Evolutionary conservation across 2,329 filamentous ascomycete genomes (phyloP), one percentile per base, ranked within the genome.

Genomic region (Monosporascus cannonballus): DNA sequence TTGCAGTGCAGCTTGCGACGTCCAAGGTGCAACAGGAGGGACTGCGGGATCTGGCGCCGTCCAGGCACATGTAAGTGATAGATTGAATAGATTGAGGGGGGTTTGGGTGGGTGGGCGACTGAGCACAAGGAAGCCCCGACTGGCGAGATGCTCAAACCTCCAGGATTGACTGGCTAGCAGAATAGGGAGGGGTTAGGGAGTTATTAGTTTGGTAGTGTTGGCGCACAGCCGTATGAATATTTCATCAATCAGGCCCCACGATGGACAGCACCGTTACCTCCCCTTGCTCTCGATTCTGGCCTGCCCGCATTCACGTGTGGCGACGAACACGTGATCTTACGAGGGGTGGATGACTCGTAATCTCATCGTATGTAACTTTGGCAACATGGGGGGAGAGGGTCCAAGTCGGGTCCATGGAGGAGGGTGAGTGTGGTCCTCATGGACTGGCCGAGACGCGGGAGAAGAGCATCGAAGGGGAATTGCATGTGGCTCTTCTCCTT

Each of bases 21-120:
- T 72, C 76, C 55, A 90, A 90, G 68, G 82, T 90, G 44, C 73
- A 79, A 56, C 79, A 78, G 56, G 83, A 88, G 59, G 86, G 86
- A 5, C 89, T 90, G 83, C 88, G 59, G 86, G 86, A 5, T 89
- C 90, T 65, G 67, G 67, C 51, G 75, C 76, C 30, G 71, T 87
- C 58, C 75, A 67, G 47, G 53, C 56, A 55, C 51, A 59, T 51
- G 59, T 59, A 56, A 55, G 58, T 63, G 67, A 59, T 49, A 51
- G 34, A 46, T 27, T 54, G 52, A 36, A 54, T 49, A 50, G 51
- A 47, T 56, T 55, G 59, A 57, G 38, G 38, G 8, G n/a, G n/a
- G n/a, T n/a, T n/a, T n/a, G n/a, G 38, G 38, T 9, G 17, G 38
- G 38, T 2, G 38, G 38, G 38, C 38, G 38, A n/a, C 38, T n/a